phyloP scores from a whole-genome alignment of 139 green algal genomes.

The Micractinium sp. region DNA sequence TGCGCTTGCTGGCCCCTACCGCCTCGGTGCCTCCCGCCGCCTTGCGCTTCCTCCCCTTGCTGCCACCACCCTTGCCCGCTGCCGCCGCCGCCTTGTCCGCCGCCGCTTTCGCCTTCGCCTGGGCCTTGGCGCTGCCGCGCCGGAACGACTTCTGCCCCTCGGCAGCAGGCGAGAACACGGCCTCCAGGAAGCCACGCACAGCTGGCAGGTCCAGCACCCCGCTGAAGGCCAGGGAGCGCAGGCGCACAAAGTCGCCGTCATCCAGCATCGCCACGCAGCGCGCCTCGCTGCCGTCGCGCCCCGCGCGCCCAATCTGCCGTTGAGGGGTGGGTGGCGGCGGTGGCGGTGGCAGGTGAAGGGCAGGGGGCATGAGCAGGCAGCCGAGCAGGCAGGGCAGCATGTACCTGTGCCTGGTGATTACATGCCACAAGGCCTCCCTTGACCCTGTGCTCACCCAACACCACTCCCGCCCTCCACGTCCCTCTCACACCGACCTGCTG shows the following conservation, averaged over 20 bases:
- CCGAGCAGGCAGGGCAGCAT: background rate
- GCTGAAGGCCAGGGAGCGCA: slow-evolving; percentile 63
- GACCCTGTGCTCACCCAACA: background rate
- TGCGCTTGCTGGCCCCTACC: too few species aligned
- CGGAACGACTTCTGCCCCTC: slow-evolving; percentile 1
- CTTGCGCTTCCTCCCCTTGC: slow-evolving; percentile 6
- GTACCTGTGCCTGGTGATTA: too few species aligned
- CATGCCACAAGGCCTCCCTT: too few species aligned
- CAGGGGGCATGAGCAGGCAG: background rate
- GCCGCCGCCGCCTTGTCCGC: background rate
- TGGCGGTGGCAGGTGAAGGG: background rate
- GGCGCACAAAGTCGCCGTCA: slow-evolving; percentile 65
- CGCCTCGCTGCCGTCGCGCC: slow-evolving; percentile 67
- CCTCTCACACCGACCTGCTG: background rate
- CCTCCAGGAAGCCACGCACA: slow-evolving; percentile 60
- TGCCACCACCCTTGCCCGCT: background rate
- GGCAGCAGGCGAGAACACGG: slow-evolving; percentile 52
- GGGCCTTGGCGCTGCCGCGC: background rate
- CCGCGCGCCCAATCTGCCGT: slow-evolving; percentile 67
- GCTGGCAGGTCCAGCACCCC: slow-evolving; percentile 42
- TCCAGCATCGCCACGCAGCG: slow-evolving; percentile 73
- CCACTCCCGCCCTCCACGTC: background rate
- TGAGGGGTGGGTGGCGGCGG: background rate
- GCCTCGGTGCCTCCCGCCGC: too few species aligned
- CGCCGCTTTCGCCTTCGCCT: background rate